These are phyloP conservation scores for Stereocaulon alpinum DNA, from an alignment of 495 filamentous ascomycete genomes.

Conservation along the genomic window DNA sequence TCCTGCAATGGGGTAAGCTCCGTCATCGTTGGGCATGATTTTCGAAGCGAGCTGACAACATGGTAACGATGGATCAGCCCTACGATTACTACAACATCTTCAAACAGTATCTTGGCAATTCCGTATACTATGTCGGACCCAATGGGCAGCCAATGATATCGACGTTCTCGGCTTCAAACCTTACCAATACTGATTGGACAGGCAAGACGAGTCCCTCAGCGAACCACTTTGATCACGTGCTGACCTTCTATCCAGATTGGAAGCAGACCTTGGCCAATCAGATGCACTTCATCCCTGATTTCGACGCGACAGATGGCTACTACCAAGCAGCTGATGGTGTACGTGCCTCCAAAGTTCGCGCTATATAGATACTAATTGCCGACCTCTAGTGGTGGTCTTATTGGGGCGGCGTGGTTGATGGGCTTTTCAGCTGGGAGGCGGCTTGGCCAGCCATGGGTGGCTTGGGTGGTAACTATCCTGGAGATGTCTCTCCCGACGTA, in stretches of 20 bases:
- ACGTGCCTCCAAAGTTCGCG: background rate
- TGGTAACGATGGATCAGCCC: background rate
- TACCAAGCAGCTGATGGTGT: conserved; percentile 8
- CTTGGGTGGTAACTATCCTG: background rate
- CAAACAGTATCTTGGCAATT: conserved; percentile 8
- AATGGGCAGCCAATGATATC: conserved; percentile 17
- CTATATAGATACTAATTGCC: background rate
- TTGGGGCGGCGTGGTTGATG: conserved; percentile 24
- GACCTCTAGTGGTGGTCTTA: conserved; percentile 12
- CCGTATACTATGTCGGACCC: conserved; percentile 17
- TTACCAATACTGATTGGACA: conserved; percentile 13
- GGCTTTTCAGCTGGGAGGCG: conserved; percentile 30
- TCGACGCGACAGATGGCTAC: conserved; percentile 22
- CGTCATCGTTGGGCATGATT: background rate
- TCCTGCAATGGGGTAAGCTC: conserved; percentile 12
- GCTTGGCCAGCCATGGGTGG: conserved; percentile 25
- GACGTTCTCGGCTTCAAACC: background rate
- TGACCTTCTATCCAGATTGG: conserved; percentile 3
- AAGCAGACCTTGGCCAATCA: background rate
- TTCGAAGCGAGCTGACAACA: background rate
- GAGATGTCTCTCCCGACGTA: conserved; percentile 23
- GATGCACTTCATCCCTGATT: conserved; percentile 23
- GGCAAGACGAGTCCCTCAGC: background rate
- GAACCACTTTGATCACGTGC: background rate
- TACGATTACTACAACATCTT: conserved; percentile 6